Conservation (phyloP, 352 stramenopile genomes). For the Pythium periplocum region DNA sequence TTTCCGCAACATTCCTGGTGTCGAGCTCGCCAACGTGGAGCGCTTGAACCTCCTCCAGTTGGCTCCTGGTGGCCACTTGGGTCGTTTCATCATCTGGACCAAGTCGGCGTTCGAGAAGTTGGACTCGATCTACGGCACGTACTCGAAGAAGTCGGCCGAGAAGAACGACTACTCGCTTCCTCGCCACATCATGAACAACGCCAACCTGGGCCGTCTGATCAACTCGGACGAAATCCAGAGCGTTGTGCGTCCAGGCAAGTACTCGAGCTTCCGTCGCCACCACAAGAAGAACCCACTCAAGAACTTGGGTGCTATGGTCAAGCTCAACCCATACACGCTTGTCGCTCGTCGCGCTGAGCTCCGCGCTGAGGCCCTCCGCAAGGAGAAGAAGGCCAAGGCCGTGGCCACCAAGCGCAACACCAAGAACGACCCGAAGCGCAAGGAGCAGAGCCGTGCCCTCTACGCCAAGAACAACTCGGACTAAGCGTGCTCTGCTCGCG, state of each 20-base stretch:
- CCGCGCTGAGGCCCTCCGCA: conserved; percentile 79
- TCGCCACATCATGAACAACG: conserved; percentile 95
- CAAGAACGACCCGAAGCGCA: conserved; percentile 65
- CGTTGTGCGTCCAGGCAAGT: conserved; percentile 93
- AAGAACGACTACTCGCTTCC: conserved; percentile 95
- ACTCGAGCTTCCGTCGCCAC: conserved; percentile 82
- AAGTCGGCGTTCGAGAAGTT: conserved; percentile 97
- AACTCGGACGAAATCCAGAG: conserved; percentile 99
- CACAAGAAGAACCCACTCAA: conserved; percentile 98
- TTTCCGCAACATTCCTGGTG: conserved; percentile 97
- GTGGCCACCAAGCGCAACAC: conserved; percentile 86
- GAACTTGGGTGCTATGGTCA: conserved; percentile 94
- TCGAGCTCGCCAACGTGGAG: conserved; percentile 97
- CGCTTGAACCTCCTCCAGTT: conserved; percentile 97
- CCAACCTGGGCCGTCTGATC: conserved; percentile 98
- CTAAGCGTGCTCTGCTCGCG: conserved; percentile 26
- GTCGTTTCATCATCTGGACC: conserved; percentile 99
- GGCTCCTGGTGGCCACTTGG: conserved; percentile 97
- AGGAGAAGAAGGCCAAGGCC: conserved; percentile 84
- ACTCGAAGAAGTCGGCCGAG: conserved; percentile 82
- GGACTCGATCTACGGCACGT: conserved; percentile 95
- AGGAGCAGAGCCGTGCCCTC: conserved; percentile 68
- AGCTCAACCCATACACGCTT: conserved; percentile 96
- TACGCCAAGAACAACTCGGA: conserved; percentile 80
- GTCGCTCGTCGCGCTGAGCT: conserved; percentile 89